phyloP scores from a whole-genome alignment of 2,329 filamentous ascomycete genomes.

The Bipolaris bicolor region DNA sequence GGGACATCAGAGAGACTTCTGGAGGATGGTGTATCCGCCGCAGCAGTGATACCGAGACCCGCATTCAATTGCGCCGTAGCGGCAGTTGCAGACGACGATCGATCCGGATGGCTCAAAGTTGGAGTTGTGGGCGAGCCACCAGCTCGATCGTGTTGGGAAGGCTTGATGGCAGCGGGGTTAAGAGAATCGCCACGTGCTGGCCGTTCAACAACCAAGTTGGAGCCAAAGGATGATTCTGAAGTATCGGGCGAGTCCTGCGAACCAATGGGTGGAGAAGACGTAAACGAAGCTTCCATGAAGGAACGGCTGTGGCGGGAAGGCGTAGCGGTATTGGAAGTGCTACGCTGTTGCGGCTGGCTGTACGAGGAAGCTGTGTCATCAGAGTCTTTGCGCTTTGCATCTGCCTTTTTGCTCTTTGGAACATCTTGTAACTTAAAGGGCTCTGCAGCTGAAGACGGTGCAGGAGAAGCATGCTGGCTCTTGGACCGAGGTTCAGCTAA shows the following conservation, averaged over 20 bases:
- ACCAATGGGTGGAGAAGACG: constrained; percentile 49
- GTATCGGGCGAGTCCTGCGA: constrained; percentile 44
- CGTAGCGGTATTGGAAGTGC: constrained; percentile 49
- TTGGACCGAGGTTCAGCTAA: constrained; percentile 57
- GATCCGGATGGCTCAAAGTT: constrained; percentile 47
- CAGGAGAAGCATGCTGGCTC: constrained; percentile 47
- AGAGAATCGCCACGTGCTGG: constrained; percentile 68
- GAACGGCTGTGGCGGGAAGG: constrained; percentile 42
- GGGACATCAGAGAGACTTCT: constrained; percentile 52
- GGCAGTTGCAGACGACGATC: constrained; percentile 46
- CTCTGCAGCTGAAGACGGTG: constrained; percentile 44
- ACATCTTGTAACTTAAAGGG: constrained; percentile 80
- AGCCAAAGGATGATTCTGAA: constrained; percentile 47
- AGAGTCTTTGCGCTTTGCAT: constrained; percentile 53
- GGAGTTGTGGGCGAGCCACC: constrained; percentile 51
- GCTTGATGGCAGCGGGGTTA: constrained; percentile 50
- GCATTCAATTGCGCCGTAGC: constrained; percentile 47
- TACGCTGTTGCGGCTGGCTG: constrained; percentile 34
- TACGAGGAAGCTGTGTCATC: constrained; percentile 46
- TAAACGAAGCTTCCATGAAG: constrained; percentile 42
- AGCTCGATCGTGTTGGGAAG: constrained; percentile 67
- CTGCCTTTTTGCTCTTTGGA: constrained; percentile 67
- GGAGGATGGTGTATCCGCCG: constrained; percentile 51
- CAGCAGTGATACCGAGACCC: constrained; percentile 51
- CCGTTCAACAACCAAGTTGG: constrained; percentile 50